phyloP scores from a whole-genome alignment of 2,329 filamentous ascomycete species.

The Clonostachys sp. region DNA sequence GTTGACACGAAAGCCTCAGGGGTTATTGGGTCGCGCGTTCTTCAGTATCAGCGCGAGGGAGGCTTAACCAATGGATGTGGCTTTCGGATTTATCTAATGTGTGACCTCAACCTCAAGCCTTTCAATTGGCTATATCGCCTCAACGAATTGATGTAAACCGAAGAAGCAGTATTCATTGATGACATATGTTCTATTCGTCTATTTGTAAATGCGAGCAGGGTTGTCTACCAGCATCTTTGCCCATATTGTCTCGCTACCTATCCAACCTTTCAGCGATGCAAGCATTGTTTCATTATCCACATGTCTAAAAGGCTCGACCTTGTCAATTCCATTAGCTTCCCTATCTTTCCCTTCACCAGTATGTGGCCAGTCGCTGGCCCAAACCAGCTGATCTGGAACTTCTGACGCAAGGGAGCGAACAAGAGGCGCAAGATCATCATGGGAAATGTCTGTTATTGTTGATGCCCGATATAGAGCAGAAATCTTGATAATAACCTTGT shows the following conservation, averaged over 20 bases:
- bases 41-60: no score
- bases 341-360: background rate
- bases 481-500: background rate
- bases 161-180: no score
- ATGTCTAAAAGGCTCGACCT: background rate
- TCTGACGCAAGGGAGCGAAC: background rate
- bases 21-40: no score
- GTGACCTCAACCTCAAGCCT: no score
- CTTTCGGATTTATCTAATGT: no score
- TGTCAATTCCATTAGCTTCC: background rate
- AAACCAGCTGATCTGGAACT: background rate
- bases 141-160: no score
- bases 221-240: no score
- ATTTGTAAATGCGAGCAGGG: no score
- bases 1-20: no score
- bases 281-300: background rate
- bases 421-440: background rate
- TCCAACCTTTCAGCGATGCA: background rate
- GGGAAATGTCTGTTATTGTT: background rate
- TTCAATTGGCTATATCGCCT: no score
- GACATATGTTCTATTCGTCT: no score
- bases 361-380: background rate
- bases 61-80: no score
- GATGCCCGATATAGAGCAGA: background rate
- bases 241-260: background rate